Percentiles rank a stretch among this genome's conserved stretches.
These are phyloP conservation scores for Grigorovia yakushimaensis DNA, from an alignment of 805 yeast genomes.

Conservation along the genomic window DNA sequence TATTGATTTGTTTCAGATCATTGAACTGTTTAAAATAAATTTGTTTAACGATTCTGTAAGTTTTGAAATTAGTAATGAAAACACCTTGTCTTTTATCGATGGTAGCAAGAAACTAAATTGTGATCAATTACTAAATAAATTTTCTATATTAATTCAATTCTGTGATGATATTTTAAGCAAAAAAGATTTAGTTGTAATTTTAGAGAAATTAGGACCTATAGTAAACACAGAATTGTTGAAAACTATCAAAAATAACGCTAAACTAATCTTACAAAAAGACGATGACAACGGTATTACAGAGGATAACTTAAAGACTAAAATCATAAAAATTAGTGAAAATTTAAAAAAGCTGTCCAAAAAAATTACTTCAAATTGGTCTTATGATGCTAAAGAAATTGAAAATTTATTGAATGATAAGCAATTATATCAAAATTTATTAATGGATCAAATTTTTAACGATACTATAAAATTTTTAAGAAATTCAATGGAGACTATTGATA, in stretches of 20 bases:
- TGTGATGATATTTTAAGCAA: neutral
- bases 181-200: neutral
- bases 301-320: slow-evolving; percentile 4
- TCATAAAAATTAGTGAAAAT: slow-evolving; percentile 6
- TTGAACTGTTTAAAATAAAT: slow-evolving; percentile 10
- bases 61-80: slow-evolving; percentile 2
- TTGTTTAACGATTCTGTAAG: slow-evolving; percentile 11
- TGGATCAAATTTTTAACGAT: slow-evolving; percentile 19
- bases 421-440: slow-evolving; percentile 15
- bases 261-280: slow-evolving; percentile 8
- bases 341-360: slow-evolving; percentile 9
- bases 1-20: slow-evolving; percentile 9
- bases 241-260: slow-evolving; percentile 16
- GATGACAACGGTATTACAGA: slow-evolving; percentile 2
- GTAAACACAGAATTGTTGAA: slow-evolving; percentile 19
- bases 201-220: slow-evolving; percentile 11
- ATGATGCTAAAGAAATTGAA: slow-evolving; percentile 11
- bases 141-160: slow-evolving; percentile 6
- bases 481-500: slow-evolving; percentile 4
- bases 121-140: slow-evolving; percentile 5
- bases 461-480: slow-evolving; percentile 11
- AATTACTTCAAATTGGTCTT: slow-evolving; percentile 8
- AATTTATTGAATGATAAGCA: slow-evolving; percentile 15
- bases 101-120: neutral
- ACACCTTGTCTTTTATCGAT: neutral